Base-by-base conservation (phyloP, 2,329 filamentous ascomycete species). In the Xylaria sp. region DNA sequence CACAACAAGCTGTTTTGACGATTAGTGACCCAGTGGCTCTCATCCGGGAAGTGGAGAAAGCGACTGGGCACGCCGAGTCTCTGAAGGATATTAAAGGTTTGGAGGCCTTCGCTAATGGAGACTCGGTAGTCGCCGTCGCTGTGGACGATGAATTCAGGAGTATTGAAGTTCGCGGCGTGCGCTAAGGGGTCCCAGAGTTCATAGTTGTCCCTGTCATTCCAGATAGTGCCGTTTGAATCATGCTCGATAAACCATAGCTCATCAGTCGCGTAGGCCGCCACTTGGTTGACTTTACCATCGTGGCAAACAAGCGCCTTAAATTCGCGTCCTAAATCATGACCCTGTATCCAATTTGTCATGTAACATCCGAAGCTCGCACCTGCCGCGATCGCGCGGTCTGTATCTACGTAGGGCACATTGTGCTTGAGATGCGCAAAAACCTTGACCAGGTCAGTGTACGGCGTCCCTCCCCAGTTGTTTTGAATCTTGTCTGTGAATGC, bases 311-410 rank as follows among this genome's bases (percentile, higher is more conserved):
- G 67, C 20, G 63, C 64, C 43, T 69, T 69, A 50, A 69, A 69
- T 45, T 69, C 60, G n/a, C 67, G 67, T 3, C 67, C 67, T 2
- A 69, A n/a, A 18, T 60, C 63, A 34, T 69, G 63, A 20, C 64
- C 67, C 36, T 69, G 67, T n/a, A 69, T 53, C 67, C 67, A 69
- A 18, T 69, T 69, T 2, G 67, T 69, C 67, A 69, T 69, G 20
- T 64, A 69, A 41, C 63, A 63, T 23, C 67, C 67, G 34, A 60
- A 69, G 48, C 67, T 67, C 7, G 59, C 67, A 3, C 67, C 67
- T 18, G 53, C 67, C 1, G 67, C 67, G 50, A 69, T 63, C 15
- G 67, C 67, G n/a, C 67, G 45, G 56, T 67, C 64, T n/a, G 67
- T 69, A 32, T 69, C 67, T 6, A 69, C 60, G 30, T 63, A 69